These are phyloP conservation scores for Alternaria rosae DNA, from an alignment of 2,329 filamentous ascomycete species.

Conservation along the genomic window DNA sequence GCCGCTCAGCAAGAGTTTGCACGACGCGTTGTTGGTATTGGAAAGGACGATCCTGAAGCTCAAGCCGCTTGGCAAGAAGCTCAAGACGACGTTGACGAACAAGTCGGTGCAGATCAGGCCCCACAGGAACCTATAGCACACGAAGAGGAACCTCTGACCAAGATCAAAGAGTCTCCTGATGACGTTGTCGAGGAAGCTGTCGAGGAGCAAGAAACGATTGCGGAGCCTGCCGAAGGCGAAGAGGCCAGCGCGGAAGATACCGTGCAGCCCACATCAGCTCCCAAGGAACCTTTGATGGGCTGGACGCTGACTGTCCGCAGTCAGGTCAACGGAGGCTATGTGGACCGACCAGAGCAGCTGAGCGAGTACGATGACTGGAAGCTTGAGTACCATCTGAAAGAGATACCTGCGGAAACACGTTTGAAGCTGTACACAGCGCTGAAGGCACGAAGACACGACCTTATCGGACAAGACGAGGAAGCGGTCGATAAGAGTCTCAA, in stretches of 20 bases:
- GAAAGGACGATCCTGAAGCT: conserved; percentile 36
- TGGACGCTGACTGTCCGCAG: conserved; percentile 77
- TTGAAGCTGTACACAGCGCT: conserved; percentile 47
- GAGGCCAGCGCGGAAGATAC: not conserved
- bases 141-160: conserved; percentile 1
- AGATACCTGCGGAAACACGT: conserved; percentile 49
- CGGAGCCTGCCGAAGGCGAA: not conserved
- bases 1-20: conserved; percentile 74
- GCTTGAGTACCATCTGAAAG: conserved; percentile 79
- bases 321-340: conserved; percentile 70
- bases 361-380: conserved; percentile 65
- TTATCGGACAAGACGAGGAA: conserved; percentile 50
- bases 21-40: conserved; percentile 61
- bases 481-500: conserved; percentile 47
- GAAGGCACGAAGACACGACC: conserved; percentile 63
- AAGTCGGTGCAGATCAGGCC: conserved; percentile 39
- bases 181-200: not conserved
- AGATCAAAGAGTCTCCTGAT: not conserved
- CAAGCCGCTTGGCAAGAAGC: conserved; percentile 43
- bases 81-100: conserved; percentile 43
- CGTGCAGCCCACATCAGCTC: not conserved
- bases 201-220: not conserved
- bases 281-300: conserved; percentile 61
- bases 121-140: conserved; percentile 11
- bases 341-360: conserved; percentile 66